Evolutionary conservation across 768 basidiomycete species (phyloP).

Genomic region (Imleria badia): DNA sequence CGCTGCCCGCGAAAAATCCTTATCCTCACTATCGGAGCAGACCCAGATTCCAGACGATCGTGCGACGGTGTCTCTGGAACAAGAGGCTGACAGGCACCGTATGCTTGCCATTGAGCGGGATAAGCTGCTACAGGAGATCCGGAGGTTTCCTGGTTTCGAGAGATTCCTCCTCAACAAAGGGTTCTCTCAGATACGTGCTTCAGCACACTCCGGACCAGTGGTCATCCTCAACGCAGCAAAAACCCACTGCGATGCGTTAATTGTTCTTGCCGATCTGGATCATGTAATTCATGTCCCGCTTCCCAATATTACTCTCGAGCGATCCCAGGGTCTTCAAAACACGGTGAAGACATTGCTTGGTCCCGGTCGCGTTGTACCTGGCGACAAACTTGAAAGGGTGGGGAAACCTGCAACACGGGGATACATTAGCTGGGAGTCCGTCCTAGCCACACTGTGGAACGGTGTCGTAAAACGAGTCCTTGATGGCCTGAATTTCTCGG

Average conservation of each 20-base stretch:
- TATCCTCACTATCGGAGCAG: neutral
- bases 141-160: constrained; percentile 1
- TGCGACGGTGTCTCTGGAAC: neutral
- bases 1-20: neutral
- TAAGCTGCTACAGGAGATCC: neutral
- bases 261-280: neutral
- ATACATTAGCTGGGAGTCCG: neutral
- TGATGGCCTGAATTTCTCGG: neutral
- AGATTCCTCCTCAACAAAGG: constrained; percentile 4
- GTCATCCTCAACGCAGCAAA: neutral
- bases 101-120: constrained; percentile 1
- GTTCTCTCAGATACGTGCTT: neutral
- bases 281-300: constrained; percentile 3
- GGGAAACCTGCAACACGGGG: neutral
- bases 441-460: constrained; percentile 6
- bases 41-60: neutral
- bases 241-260: constrained; percentile 33
- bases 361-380: neutral
- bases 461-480: constrained; percentile 3
- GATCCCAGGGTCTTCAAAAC: neutral
- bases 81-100: neutral
- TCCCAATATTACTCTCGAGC: neutral
- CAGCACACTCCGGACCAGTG: neutral
- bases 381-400: neutral
- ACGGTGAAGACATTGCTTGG: neutral